These are phyloP conservation scores for Arachis hypogaea DNA, from an alignment of 306 rosid species.

Conservation along the genomic window DNA sequence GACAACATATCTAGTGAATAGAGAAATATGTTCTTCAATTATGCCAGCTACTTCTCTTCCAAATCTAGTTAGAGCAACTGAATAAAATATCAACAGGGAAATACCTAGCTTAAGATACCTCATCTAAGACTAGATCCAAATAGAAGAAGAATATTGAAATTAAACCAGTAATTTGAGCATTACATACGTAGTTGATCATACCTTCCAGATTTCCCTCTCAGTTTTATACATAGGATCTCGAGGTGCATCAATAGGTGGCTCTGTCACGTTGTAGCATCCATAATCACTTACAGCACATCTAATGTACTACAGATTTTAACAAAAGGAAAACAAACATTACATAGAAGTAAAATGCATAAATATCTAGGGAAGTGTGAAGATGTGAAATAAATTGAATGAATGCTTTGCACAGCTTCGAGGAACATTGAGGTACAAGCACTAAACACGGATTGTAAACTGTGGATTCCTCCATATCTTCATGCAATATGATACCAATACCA, in stretches of 20 bases:
- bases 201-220: constrained; percentile 81
- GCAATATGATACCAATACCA: background rate
- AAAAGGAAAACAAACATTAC: constrained; percentile 24
- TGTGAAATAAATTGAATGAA: background rate
- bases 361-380: background rate
- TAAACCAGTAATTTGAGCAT: constrained; percentile 6
- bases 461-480: constrained; percentile 9
- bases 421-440: background rate
- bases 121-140: background rate
- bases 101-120: background rate
- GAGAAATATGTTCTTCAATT: constrained; percentile 7
- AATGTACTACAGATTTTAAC: constrained; percentile 64
- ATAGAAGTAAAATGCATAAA: background rate
- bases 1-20: constrained; percentile 1
- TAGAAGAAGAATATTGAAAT: background rate
- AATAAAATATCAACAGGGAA: too few species aligned
- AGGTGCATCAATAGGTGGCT: constrained; percentile 93
- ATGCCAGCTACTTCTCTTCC: background rate
- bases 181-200: constrained; percentile 31
- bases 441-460: background rate
- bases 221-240: constrained; percentile 89
- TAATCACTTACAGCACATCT: constrained; percentile 87
- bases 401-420: constrained; percentile 3
- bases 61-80: background rate
- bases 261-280: constrained; percentile 80